These are phyloP conservation scores for Terfezia boudieri DNA, from an alignment of 495 filamentous ascomycete species.

Conservation along the genomic window DNA sequence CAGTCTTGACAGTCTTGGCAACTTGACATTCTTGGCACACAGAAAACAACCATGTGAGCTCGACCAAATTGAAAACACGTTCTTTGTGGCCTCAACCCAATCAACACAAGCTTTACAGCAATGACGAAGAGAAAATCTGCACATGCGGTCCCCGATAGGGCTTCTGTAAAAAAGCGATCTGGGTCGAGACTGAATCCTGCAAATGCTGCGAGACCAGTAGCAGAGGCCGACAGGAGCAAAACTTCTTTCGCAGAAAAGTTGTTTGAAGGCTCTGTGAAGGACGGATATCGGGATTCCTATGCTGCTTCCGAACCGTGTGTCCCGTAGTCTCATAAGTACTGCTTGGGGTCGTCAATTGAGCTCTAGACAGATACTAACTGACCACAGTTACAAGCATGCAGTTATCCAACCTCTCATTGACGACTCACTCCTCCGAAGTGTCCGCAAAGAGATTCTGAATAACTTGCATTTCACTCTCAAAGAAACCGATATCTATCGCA, in stretches of 20 bases:
- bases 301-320: constrained; percentile 45
- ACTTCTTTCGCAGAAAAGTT: constrained; percentile 48
- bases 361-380: background rate
- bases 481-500: constrained; percentile 99
- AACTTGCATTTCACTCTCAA: constrained; percentile 43
- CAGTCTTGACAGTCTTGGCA: too few species aligned
- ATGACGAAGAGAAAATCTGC: too few species aligned
- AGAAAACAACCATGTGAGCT: too few species aligned
- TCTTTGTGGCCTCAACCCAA: too few species aligned
- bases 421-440: constrained; percentile 55
- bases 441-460: constrained; percentile 68
- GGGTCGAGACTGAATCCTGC: constrained; percentile 33
- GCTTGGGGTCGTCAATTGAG: constrained; percentile 6
- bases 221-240: constrained; percentile 1
- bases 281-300: constrained; percentile 48
- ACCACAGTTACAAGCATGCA: constrained; percentile 17
- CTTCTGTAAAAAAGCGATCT: background rate
- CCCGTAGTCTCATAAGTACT: background rate
- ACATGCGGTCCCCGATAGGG: too few species aligned
- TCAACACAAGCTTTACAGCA: too few species aligned
- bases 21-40: too few species aligned
- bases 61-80: too few species aligned
- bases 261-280: constrained; percentile 34
- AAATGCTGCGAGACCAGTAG: background rate
- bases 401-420: constrained; percentile 66